Evolutionary conservation across 2,329 filamentous ascomycete species (phyloP).

Genomic region (Lizonia empirigonia): DNA sequence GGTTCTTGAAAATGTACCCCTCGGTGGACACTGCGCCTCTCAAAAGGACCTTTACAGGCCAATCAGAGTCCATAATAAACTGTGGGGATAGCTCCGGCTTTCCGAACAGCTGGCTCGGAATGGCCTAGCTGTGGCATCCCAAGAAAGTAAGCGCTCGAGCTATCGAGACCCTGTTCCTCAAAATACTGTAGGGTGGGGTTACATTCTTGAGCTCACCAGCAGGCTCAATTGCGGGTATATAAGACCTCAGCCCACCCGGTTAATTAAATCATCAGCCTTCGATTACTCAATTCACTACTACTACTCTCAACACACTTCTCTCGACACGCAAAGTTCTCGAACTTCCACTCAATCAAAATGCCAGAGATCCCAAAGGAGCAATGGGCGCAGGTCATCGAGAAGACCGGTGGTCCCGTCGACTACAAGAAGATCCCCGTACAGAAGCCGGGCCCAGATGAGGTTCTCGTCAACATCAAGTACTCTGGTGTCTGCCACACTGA

Average conservation of each 20-base stretch:
- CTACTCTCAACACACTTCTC: conserved; percentile 5
- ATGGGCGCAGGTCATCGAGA: conserved; percentile 89
- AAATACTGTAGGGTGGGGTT: conserved; percentile 18
- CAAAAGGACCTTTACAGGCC: conserved; percentile 15
- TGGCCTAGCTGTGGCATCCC: conserved; percentile 23
- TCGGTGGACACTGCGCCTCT: conserved; percentile 26
- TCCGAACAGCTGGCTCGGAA: conserved; percentile 28
- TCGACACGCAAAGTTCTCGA: not conserved
- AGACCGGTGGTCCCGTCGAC: conserved; percentile 70
- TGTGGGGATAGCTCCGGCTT: conserved; percentile 24
- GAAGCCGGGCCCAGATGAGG: conserved; percentile 84
- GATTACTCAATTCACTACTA: conserved; percentile 15
- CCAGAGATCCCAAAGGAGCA: conserved; percentile 76
- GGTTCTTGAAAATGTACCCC: conserved; percentile 26
- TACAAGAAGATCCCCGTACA: conserved; percentile 84
- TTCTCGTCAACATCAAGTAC: conserved; percentile 90
- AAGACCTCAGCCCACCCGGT: conserved; percentile 18
- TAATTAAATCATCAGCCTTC: conserved; percentile 18
- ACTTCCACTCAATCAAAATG: conserved; percentile 45
- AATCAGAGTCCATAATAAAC: conserved; percentile 8
- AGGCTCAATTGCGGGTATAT: conserved; percentile 22
- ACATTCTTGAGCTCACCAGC: conserved; percentile 12
- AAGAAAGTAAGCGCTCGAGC: conserved; percentile 12
- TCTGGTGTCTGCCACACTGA: conserved; percentile 92
- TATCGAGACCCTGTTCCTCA: conserved; percentile 18